These are phyloP conservation scores for Pseudopithomyces maydicus DNA, from an alignment of 2,329 filamentous ascomycete genomes.

Conservation along the genomic window DNA sequence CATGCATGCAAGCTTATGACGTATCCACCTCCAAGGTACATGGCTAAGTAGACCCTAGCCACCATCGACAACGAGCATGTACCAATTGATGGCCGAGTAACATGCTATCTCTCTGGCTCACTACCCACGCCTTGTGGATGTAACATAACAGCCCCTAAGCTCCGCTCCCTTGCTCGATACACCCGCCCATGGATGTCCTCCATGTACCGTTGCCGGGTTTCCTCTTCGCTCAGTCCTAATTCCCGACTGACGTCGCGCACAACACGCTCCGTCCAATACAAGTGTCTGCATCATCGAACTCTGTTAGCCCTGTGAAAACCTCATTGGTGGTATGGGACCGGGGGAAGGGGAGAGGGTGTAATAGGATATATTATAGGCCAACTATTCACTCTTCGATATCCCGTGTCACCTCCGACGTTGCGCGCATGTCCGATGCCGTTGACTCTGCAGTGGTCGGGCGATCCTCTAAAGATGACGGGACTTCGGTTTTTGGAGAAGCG, in stretches of 20 bases:
- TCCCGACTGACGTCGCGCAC: background rate
- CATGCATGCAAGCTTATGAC: too few relatives aligned
- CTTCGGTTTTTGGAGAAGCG: slow-evolving; percentile 28
- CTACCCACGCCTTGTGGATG: background rate
- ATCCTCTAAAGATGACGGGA: slow-evolving; percentile 1
- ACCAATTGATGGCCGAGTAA: too few relatives aligned
- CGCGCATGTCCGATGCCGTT: slow-evolving; percentile 12
- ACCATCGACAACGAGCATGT: too few relatives aligned
- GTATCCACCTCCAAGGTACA: too few relatives aligned
- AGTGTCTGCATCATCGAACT: background rate
- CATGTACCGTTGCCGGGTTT: background rate
- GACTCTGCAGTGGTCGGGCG: slow-evolving; percentile 17
- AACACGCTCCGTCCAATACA: background rate
- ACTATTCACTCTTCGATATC: slow-evolving; percentile 18
- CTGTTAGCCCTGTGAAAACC: background rate
- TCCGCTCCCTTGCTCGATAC: background rate
- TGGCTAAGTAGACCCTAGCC: too few relatives aligned
- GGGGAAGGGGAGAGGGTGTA: background rate
- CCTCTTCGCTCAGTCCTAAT: background rate
- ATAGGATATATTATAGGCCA: background rate
- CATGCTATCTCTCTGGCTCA: too few relatives aligned
- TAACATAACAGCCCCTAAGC: background rate
- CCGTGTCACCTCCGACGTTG: slow-evolving; percentile 12
- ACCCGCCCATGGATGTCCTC: background rate
- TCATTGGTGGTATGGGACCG: too few relatives aligned